These are phyloP conservation scores for Climacium dendroides DNA, from an alignment of 225 moss, liverwort and hornwort genomes.

Conservation along the genomic window DNA sequence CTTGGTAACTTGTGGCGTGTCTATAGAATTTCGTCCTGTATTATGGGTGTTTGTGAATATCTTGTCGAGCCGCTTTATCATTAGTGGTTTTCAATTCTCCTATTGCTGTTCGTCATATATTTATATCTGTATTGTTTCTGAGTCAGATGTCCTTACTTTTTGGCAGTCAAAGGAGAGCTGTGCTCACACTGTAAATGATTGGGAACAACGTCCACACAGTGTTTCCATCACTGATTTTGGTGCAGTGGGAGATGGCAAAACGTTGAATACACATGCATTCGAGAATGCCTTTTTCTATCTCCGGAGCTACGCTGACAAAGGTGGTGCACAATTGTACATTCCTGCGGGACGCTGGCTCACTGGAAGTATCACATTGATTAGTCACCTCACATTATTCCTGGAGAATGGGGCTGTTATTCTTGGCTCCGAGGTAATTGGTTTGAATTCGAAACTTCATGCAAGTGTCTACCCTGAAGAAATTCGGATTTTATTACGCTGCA, in stretches of 20 bases:
- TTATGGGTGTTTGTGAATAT: background rate
- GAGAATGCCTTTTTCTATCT: slow-evolving; percentile 81
- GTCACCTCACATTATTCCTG: slow-evolving; percentile 71
- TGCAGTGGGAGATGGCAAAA: slow-evolving; percentile 75
- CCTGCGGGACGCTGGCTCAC: slow-evolving; percentile 74
- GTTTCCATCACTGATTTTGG: slow-evolving; percentile 77
- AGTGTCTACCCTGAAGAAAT: background rate
- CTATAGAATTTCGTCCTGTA: background rate
- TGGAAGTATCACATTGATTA: slow-evolving; percentile 73
- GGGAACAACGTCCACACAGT: slow-evolving; percentile 48
- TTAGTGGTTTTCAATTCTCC: background rate
- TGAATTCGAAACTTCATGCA: background rate
- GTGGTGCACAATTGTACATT: slow-evolving; percentile 74
- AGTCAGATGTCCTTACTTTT: background rate
- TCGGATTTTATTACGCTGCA: background rate
- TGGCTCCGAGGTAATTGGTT: slow-evolving; percentile 51
- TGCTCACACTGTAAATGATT: slow-evolving; percentile 15
- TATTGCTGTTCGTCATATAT: background rate
- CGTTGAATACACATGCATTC: slow-evolving; percentile 72
- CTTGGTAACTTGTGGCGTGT: background rate
- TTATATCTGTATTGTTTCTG: background rate
- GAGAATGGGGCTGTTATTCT: slow-evolving; percentile 58
- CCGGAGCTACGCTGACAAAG: slow-evolving; percentile 60
- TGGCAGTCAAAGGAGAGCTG: slow-evolving; percentile 39
- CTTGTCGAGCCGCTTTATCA: background rate